Percentiles rank a stretch among this genome's conserved stretches.
These are phyloP conservation scores for Pythium dissimile DNA, from an alignment of 352 stramenopile genomes.

Conservation along the genomic window DNA sequence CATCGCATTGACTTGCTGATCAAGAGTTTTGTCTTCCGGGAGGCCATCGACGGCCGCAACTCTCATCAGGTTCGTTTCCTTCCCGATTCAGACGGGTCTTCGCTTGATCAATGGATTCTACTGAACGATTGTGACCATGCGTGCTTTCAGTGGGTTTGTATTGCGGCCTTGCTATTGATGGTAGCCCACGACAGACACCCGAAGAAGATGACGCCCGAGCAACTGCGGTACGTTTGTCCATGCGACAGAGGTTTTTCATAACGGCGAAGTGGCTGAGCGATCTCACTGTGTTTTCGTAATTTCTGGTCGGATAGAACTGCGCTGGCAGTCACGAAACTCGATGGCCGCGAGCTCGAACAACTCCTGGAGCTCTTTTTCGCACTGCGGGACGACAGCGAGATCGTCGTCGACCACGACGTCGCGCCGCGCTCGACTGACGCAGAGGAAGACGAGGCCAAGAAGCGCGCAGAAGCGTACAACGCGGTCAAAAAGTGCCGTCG, in stretches of 20 bases:
- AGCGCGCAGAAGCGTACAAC: slow-evolving; percentile 9
- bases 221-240: slow-evolving; percentile 32
- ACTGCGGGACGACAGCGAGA: slow-evolving; percentile 47
- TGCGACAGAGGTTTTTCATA: background rate
- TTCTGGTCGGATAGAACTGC: background rate
- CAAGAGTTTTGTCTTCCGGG: slow-evolving; percentile 50
- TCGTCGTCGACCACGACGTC: slow-evolving; percentile 59
- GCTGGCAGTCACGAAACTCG: slow-evolving; percentile 51
- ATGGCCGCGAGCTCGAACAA: slow-evolving; percentile 57
- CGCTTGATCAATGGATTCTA: background rate
- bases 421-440: slow-evolving; percentile 23
- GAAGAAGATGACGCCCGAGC: slow-evolving; percentile 31
- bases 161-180: slow-evolving; percentile 62
- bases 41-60: slow-evolving; percentile 66
- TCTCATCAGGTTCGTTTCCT: slow-evolving; percentile 43
- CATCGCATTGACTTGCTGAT: slow-evolving; percentile 54
- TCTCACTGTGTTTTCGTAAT: no score
- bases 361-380: slow-evolving; percentile 67
- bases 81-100: background rate
- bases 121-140: background rate
- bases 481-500: slow-evolving; percentile 58
- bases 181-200: slow-evolving; percentile 51
- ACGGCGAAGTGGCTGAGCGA: background rate
- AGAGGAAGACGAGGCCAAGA: slow-evolving; percentile 16
- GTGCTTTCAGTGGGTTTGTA: slow-evolving; percentile 54